Evolutionary conservation across 2,329 filamentous ascomycete species (phyloP), one percentile per base, ranked within the genome.

Genomic region (Aspergillus sp.): DNA sequence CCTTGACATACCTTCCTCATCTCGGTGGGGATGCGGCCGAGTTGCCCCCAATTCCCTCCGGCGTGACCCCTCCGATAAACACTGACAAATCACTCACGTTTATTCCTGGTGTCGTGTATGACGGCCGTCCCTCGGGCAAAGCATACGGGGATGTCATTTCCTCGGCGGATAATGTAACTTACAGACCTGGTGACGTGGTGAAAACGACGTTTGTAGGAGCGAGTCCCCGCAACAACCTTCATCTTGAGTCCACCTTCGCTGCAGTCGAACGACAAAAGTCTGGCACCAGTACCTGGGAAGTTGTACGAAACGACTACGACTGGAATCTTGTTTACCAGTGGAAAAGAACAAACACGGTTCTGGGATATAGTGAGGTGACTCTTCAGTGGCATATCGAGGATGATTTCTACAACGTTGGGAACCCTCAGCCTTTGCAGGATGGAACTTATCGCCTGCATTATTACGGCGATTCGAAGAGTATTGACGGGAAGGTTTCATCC

Each of bases 151-250:
- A 87, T 47, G 84, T 92, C 1, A 75, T 85, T 29, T 76, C 77
- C 0, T 78, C 82, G 36, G 79, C 81, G 0, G 81, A 84, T 1
- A 70, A 76, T 0, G 71, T 82, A 11, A 77, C 78, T 0, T 92
- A 90, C 71, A 63, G 75, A 1, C 77, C 83, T 9, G 91, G 91
- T 3, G 82, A 85, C 32, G 79, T 80, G 4, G 85, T 93, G 52
- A 83, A 79, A 16, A 89, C 84, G 0, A 87, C 82, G 0, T 97
- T 97, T 73, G 85, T 94, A 2, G 94, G 89, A 16, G 93, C 93
- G 1, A 96, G 96, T 69, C 94, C 94, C 16, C 85, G 94, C 31
- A 97, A 97, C 73, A 90, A 96, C 64, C 84, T 97, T 31, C 85
- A 87, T 2, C 85, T 91, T 2, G 93, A 91, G 68, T 83, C 82